Base-by-base conservation (phyloP, 345 rosid species). In the Combretum micranthum region DNA sequence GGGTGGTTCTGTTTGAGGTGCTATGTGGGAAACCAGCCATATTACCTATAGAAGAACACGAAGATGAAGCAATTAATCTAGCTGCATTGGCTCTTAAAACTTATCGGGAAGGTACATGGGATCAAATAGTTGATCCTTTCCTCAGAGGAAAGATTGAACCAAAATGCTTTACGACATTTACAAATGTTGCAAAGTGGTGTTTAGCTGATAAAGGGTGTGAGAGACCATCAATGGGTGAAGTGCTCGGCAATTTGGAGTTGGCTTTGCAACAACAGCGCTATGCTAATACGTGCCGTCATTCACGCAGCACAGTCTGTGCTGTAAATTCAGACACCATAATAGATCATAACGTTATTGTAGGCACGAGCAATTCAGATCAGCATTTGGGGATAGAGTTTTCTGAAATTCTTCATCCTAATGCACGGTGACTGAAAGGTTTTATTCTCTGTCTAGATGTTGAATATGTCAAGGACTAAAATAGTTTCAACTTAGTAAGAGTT, bases 1-100 rank as follows among this genome's bases (percentile, higher is more conserved):
- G 74, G 74, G 71, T 65, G 42, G 66, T 74, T 19, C 17, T 69
- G 14, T 52, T 58, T 13, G 74, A 74, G 49, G 71, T 74, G 20
- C 44, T 69, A 17, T 61, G 53, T 7, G 78, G 54, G 13, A 51
- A 52, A 52, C 62, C 37, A 6, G 20, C 56, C 2, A 14, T 54
- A 45, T 22, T 48, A 50, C 25, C 42, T 16, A 51, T 20, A 15
- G 5, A 37, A 22, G 26, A 43, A 14, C 21, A 53, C 26, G 52
- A 54, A 60, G 57, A 48, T 19, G 47, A 2, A 13, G 52, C 42
- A 4, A 48, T 22, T 13, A 53, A 63, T 6, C 53, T 70, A 42
- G 56, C 64, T 4, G 47, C 17, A 11, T 60, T 69, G 69, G 53
- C 58, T 37, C 15, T 20, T 19, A 16, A 52, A 20, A 52, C 58